These are phyloP conservation scores for Cladochytrium tenue DNA, from an alignment of 371 early-diverging fungal species.

Conservation along the genomic window DNA sequence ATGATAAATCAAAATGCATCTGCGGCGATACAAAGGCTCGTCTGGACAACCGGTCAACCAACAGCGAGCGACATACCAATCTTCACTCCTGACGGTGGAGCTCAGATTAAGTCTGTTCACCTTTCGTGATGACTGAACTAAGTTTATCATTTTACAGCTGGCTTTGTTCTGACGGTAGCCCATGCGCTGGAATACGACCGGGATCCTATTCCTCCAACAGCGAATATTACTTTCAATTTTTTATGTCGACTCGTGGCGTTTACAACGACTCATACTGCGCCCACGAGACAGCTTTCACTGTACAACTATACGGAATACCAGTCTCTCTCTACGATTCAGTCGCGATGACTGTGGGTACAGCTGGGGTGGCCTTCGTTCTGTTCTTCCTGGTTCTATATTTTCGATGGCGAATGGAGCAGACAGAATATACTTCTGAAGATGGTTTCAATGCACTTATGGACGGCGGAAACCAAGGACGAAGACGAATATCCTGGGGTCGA, in stretches of 20 bases:
- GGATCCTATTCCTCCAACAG: not conserved
- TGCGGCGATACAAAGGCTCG: not conserved
- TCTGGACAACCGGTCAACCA: not conserved
- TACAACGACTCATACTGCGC: not conserved
- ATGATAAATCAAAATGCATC: not conserved
- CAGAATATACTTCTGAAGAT: not conserved
- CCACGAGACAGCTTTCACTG: not conserved
- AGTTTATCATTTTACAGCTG: not conserved
- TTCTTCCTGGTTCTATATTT: not conserved
- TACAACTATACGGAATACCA: not conserved
- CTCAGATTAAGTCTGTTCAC: not conserved
- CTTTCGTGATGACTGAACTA: not conserved
- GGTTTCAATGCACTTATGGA: not conserved
- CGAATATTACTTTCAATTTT: not conserved
- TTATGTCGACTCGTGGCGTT: not conserved
- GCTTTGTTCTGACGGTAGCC: not conserved
- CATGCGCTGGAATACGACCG: not conserved
- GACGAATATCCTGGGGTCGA: not conserved
- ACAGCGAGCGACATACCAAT: not conserved
- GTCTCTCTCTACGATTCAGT: not conserved
- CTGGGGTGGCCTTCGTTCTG: not conserved
- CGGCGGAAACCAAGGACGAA: too few species aligned
- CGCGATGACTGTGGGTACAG: not conserved
- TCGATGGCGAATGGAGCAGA: not conserved
- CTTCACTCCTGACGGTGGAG: not conserved